Conservation (phyloP, 1,284 basidiomycete genomes). For the Leccinum fuscescens region DNA sequence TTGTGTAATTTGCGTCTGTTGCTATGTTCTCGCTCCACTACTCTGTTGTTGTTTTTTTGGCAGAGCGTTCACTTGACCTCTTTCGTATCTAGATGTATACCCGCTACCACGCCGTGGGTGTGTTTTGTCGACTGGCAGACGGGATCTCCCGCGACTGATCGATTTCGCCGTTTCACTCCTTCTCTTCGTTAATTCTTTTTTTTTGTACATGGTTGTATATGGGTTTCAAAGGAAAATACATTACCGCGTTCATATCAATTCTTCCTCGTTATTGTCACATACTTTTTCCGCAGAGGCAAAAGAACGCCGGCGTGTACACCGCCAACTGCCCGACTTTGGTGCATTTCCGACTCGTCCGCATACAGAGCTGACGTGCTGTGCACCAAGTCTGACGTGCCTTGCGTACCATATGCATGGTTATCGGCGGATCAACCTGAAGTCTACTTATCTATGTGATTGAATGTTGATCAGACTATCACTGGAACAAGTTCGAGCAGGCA, state of each 20-base stretch:
- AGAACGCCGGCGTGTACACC: neutral
- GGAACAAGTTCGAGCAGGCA: too few relatives aligned
- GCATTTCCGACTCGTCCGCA: neutral
- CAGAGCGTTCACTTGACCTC: neutral
- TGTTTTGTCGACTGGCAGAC: neutral
- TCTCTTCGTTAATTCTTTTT: neutral
- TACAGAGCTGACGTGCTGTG: neutral
- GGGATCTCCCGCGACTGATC: neutral
- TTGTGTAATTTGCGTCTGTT: conserved; percentile 25
- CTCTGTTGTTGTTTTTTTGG: neutral
- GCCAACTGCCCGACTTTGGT: neutral
- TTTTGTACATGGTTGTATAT: conserved; percentile 2
- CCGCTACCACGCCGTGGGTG: neutral
- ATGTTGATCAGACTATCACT: too few relatives aligned
- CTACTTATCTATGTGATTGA: neutral
- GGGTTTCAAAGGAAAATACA: neutral
- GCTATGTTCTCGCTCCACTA: conserved; percentile 5
- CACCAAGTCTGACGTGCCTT: neutral
- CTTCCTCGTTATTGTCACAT: neutral
- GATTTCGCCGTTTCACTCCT: neutral
- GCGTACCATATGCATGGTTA: neutral
- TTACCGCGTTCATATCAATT: neutral
- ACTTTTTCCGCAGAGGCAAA: neutral
- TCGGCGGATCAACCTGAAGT: neutral
- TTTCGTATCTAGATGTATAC: conserved; percentile 13